Evolutionary conservation across 768 basidiomycete species (phyloP).

Genomic region (Butyriboletus loyo): DNA sequence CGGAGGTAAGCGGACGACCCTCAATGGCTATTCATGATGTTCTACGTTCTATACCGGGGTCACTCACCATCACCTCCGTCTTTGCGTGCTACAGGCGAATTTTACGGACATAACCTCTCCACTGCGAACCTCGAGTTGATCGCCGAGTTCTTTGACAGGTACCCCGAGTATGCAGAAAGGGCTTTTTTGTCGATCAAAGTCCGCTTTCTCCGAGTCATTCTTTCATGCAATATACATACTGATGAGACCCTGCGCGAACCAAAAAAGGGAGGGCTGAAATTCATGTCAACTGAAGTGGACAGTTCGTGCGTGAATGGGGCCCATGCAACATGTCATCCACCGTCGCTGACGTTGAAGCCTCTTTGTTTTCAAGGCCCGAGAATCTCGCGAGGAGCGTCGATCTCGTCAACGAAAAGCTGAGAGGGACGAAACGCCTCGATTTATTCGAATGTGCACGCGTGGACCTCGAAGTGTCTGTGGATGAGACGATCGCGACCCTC

Average conservation of each 20-base stretch:
- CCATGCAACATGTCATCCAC: constrained; percentile 24
- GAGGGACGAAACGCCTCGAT: constrained; percentile 54
- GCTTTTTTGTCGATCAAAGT: constrained; percentile 36
- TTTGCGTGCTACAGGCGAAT: constrained; percentile 40
- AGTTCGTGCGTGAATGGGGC: constrained; percentile 14
- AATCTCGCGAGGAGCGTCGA: constrained; percentile 49
- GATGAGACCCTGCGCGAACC: neutral
- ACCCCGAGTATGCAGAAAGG: constrained; percentile 30
- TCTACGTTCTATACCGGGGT: neutral
- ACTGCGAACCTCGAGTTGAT: constrained; percentile 48
- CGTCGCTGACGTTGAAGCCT: neutral
- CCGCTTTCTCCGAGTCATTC: neutral
- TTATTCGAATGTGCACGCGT: constrained; percentile 53
- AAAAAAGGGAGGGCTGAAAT: constrained; percentile 2
- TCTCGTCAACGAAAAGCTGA: constrained; percentile 41
- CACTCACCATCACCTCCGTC: neutral
- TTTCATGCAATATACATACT: too few species aligned
- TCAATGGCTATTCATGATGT: neutral
- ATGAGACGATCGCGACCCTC: constrained; percentile 44
- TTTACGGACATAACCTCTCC: constrained; percentile 47
- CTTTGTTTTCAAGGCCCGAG: constrained; percentile 23
- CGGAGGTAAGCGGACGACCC: constrained; percentile 34
- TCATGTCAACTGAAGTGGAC: constrained; percentile 10
- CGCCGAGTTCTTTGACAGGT: constrained; percentile 32
- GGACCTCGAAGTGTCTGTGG: constrained; percentile 41